Conservation (phyloP, 2,329 filamentous ascomycete species). For the Blastomyces gilchristii region DNA sequence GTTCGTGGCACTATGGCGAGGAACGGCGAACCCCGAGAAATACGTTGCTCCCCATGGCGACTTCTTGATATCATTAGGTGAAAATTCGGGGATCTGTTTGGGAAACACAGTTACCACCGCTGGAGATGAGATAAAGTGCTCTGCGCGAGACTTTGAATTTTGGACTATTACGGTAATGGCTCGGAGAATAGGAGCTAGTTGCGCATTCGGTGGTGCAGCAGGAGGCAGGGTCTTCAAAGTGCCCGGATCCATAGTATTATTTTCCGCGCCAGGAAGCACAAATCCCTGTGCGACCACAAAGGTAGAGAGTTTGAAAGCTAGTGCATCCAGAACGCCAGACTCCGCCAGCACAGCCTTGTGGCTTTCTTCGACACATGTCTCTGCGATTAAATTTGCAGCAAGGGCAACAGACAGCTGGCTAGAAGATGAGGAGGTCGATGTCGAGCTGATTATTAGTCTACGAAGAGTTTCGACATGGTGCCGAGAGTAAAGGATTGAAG, state of each 20-base stretch:
- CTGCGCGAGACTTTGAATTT: constrained; percentile 67
- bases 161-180: constrained; percentile 67
- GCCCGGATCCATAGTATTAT: constrained; percentile 45
- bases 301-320: constrained; percentile 62
- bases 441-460: constrained; percentile 52
- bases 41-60: constrained; percentile 46
- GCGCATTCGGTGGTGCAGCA: constrained; percentile 49
- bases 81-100: constrained; percentile 42
- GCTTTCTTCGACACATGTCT: constrained; percentile 56
- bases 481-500: constrained; percentile 55
- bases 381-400: constrained; percentile 43
- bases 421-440: constrained; percentile 37
- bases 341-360: constrained; percentile 64
- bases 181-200: constrained; percentile 61
- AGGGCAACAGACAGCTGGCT: constrained; percentile 42
- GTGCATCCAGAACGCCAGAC: constrained; percentile 63
- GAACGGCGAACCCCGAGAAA: constrained; percentile 41
- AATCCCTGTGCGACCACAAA: constrained; percentile 59
- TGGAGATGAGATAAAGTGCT: constrained; percentile 58
- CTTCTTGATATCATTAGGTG: constrained; percentile 39
- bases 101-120: constrained; percentile 61
- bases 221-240: constrained; percentile 50
- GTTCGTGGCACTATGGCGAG: constrained; percentile 39
- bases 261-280: constrained; percentile 56
- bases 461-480: constrained; percentile 53